Conservation (phyloP, 768 basidiomycete genomes). For the Myochromella boudieri region DNA sequence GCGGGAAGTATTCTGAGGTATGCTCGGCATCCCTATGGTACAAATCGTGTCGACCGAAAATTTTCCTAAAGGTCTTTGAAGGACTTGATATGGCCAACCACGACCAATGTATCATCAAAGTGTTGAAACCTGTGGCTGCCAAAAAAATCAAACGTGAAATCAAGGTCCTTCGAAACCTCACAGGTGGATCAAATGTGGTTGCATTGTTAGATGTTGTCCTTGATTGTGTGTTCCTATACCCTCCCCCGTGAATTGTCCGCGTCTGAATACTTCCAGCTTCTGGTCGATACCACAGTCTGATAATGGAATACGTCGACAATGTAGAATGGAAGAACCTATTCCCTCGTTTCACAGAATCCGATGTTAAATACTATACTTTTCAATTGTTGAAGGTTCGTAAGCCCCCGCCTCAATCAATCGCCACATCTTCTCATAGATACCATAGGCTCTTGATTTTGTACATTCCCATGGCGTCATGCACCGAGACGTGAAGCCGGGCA, state of each 20-base stretch:
- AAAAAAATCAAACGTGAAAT: conserved; percentile 77
- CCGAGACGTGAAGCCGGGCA: conserved; percentile 47
- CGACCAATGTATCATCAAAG: conserved; percentile 64
- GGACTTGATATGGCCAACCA: conserved; percentile 55
- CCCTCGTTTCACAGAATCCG: conserved; percentile 56
- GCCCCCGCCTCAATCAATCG: not conserved
- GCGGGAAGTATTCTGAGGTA: conserved; percentile 69
- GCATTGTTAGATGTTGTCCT: conserved; percentile 66
- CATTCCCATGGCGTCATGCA: conserved; percentile 77
- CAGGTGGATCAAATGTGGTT: conserved; percentile 72
- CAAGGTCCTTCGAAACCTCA: conserved; percentile 68
- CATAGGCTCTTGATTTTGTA: conserved; percentile 62
- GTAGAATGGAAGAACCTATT: conserved; percentile 65
- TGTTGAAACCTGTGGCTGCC: conserved; percentile 69
- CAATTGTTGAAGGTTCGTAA: conserved; percentile 54
- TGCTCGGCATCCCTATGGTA: conserved; percentile 11
- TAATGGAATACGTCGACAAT: conserved; percentile 71
- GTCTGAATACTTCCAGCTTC: conserved; percentile 30
- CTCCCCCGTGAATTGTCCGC: not conserved
- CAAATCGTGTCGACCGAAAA: not conserved
- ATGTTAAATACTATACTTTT: conserved; percentile 67
- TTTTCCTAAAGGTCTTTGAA: conserved; percentile 49
- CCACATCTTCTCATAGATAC: not conserved
- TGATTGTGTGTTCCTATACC: conserved; percentile 35
- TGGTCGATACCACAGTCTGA: conserved; percentile 59